Evolutionary conservation across 225 moss, liverwort and hornwort genomes (phyloP).

Genomic region (Polytrichum commune): DNA sequence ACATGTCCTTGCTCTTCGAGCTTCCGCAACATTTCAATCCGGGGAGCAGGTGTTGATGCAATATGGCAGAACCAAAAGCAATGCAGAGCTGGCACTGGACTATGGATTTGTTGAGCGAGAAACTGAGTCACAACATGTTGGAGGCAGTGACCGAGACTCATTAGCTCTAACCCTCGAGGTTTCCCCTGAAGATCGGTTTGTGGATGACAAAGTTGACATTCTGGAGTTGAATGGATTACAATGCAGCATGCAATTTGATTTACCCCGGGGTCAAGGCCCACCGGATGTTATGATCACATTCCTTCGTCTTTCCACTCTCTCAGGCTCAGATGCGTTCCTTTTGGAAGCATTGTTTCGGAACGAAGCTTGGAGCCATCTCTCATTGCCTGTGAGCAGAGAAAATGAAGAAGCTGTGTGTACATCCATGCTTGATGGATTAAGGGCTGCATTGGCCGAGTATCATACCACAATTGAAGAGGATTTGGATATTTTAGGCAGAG

Average conservation of each 20-base stretch:
- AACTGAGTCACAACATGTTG: constrained; percentile 29
- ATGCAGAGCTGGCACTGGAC: constrained; percentile 82
- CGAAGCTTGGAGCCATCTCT: constrained; percentile 77
- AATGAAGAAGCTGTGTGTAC: constrained; percentile 86
- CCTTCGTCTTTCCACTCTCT: constrained; percentile 80
- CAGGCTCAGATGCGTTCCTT: constrained; percentile 86
- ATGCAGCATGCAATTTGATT: constrained; percentile 66
- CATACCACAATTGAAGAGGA: constrained; percentile 71
- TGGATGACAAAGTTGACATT: constrained; percentile 86
- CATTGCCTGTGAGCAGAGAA: constrained; percentile 78
- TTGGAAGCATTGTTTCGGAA: constrained; percentile 93
- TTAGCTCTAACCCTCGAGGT: constrained; percentile 79
- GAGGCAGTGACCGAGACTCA: constrained; percentile 52
- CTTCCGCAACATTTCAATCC: constrained; percentile 35
- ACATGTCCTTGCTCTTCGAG: constrained; percentile 48
- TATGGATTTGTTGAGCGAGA: constrained; percentile 80
- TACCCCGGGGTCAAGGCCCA: constrained; percentile 69
- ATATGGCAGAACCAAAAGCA: constrained; percentile 77
- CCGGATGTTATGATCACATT: constrained; percentile 83
- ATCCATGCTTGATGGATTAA: constrained; percentile 80
- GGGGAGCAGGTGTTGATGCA: constrained; percentile 84
- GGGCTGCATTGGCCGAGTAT: constrained; percentile 71
- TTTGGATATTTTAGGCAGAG: constrained; percentile 50
- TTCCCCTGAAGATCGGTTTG: constrained; percentile 71
- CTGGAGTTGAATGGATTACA: constrained; percentile 70